Evolutionary conservation across 768 basidiomycete genomes (phyloP).

Genomic region (Clitopilus hobsonii): DNA sequence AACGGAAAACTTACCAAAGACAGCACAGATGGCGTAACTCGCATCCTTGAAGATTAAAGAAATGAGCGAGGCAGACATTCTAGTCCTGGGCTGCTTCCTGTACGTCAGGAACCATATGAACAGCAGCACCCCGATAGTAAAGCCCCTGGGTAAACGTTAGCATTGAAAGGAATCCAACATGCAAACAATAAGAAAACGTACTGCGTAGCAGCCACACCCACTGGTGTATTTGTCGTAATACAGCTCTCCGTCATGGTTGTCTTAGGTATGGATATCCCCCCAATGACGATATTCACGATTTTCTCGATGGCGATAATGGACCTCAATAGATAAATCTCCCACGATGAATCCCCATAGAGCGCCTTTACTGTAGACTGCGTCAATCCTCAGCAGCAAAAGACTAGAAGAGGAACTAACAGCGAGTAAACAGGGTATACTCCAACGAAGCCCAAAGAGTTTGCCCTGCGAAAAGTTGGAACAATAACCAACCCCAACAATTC

Average conservation of each 20-base stretch:
- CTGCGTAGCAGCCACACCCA: background rate
- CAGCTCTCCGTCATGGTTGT: background rate
- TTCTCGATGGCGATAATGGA: background rate
- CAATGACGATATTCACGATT: background rate
- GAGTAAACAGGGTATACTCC: background rate
- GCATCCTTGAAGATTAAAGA: background rate
- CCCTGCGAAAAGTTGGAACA: background rate
- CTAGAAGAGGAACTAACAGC: background rate
- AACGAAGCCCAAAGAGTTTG: background rate
- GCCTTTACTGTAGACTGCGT: background rate
- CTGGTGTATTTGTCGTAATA: background rate
- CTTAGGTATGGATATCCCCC: background rate
- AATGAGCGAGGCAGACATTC: background rate
- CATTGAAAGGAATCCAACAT: too few relatives aligned
- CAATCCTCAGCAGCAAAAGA: background rate
- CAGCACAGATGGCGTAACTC: background rate
- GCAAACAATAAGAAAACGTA: too few relatives aligned
- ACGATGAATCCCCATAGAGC: background rate
- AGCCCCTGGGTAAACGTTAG: background rate
- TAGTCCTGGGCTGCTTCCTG: background rate
- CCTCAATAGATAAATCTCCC: background rate
- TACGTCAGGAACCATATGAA: background rate
- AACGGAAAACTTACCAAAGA: background rate
- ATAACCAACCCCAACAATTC: background rate
- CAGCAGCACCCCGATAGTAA: background rate